A percentile compares a stretch with the other conserved stretches of the same genome.
Conservation (phyloP, 2,329 filamentous ascomycete species). For the Colletotrichum scovillei region DNA sequence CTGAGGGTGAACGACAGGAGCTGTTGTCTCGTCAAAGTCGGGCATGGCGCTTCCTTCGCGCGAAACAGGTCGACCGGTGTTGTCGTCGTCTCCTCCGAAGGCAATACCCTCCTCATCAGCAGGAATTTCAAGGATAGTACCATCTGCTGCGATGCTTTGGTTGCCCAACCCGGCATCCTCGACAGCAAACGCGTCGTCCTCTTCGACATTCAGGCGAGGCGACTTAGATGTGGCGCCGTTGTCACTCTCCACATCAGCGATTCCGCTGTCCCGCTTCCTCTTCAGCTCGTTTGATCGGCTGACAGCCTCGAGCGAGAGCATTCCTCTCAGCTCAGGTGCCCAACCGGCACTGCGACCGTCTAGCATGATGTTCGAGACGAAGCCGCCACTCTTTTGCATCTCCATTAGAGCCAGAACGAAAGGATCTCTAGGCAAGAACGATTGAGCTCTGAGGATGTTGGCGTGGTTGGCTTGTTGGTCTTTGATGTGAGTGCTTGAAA, state of each 20-base stretch:
- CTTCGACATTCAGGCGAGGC: slow-evolving; percentile 75
- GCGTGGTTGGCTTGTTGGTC: slow-evolving; percentile 87
- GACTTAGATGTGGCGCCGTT: slow-evolving; percentile 70
- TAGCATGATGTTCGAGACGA: slow-evolving; percentile 87
- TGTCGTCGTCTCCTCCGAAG: slow-evolving; percentile 56
- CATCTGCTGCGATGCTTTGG: slow-evolving; percentile 64
- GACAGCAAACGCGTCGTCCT: slow-evolving; percentile 68
- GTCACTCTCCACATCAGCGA: slow-evolving; percentile 81
- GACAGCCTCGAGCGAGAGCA: slow-evolving; percentile 88
- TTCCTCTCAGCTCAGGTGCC: slow-evolving; percentile 92
- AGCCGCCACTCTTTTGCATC: slow-evolving; percentile 90
- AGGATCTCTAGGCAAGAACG: slow-evolving; percentile 88
- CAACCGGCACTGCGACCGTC: slow-evolving; percentile 82
- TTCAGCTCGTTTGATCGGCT: slow-evolving; percentile 84
- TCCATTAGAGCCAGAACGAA: slow-evolving; percentile 88
- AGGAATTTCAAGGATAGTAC: slow-evolving; percentile 73
- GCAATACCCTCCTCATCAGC: slow-evolving; percentile 64
- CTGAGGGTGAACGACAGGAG: slow-evolving; percentile 80
- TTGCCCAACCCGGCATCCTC: slow-evolving; percentile 65
- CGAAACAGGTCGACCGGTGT: slow-evolving; percentile 48
- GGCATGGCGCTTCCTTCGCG: slow-evolving; percentile 62
- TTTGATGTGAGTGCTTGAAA: slow-evolving; percentile 82
- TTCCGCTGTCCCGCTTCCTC: slow-evolving; percentile 90
- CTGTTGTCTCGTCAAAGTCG: slow-evolving; percentile 82
- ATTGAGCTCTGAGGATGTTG: slow-evolving; percentile 84